Percentiles rank a stretch among this genome's conserved stretches.
Conservation (phyloP, 208 protist species). For the Blastocrithidia nonstop region DNA sequence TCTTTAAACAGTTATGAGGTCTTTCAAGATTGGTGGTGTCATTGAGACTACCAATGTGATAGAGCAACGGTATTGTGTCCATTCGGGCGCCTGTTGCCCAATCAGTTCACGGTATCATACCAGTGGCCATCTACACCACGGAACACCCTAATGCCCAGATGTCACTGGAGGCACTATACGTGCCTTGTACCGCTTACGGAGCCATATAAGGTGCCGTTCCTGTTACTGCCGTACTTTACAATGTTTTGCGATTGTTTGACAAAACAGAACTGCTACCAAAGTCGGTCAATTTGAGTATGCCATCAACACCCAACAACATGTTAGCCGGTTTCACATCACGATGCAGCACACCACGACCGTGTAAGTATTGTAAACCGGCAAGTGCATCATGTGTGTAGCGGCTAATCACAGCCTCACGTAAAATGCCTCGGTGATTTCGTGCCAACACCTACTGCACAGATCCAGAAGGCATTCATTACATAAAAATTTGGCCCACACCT, state of each 20-base stretch:
- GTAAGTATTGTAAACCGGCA: slow-evolving; percentile 35
- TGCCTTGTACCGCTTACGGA: slow-evolving; percentile 38
- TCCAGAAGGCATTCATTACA: slow-evolving; percentile 64
- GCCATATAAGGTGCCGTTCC: slow-evolving; percentile 70
- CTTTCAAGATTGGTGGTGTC: slow-evolving; percentile 14
- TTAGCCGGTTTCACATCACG: slow-evolving; percentile 78
- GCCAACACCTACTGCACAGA: slow-evolving; percentile 40
- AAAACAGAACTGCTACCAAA: slow-evolving; percentile 62
- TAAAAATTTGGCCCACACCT: slow-evolving; percentile 35
- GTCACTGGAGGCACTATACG: slow-evolving; percentile 50
- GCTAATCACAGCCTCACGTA: slow-evolving; percentile 38
- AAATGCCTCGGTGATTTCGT: slow-evolving; percentile 9
- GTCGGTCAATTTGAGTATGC: slow-evolving; percentile 64
- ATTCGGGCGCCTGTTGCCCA: slow-evolving; percentile 2
- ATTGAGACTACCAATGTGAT: slow-evolving; percentile 29
- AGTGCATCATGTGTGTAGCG: slow-evolving; percentile 40
- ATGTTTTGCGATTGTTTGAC: slow-evolving; percentile 10
- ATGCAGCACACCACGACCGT: slow-evolving; percentile 55
- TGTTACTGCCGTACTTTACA: slow-evolving; percentile 19
- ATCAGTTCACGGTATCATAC: slow-evolving; percentile 33
- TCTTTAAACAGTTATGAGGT: slow-evolving; percentile 13
- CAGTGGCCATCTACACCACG: slow-evolving; percentile 51
- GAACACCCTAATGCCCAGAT: slow-evolving; percentile 78
- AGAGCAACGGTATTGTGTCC: slow-evolving; percentile 33
- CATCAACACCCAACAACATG: slow-evolving; percentile 57